Percentiles rank a stretch among this genome's conserved stretches.
Conservation (phyloP, 192 early-diverging fungal genomes). For the Geosiphon pyriformis region DNA sequence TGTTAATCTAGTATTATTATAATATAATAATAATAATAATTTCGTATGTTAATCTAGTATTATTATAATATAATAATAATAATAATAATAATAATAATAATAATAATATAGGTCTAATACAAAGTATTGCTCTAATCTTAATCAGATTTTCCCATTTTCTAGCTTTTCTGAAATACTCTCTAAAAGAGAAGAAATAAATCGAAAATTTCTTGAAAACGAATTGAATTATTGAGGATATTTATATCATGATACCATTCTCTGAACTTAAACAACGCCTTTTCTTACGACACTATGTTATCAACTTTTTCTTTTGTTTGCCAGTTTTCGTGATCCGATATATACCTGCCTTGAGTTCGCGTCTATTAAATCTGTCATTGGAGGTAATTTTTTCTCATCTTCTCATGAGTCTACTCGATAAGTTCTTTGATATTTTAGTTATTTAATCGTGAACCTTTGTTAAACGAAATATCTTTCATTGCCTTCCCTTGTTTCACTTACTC, state of each 20-base stretch:
- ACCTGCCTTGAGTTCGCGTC: neutral
- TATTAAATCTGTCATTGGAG: slow-evolving; percentile 12
- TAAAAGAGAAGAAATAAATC: too few relatives aligned
- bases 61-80: too few relatives aligned
- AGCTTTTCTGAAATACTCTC: too few relatives aligned
- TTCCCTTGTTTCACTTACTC: neutral
- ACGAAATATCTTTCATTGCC: neutral
- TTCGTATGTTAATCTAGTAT: too few relatives aligned
- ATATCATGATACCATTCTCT: slow-evolving; percentile 13
- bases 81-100: too few relatives aligned
- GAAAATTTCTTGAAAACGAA: too few relatives aligned
- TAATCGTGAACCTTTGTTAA: neutral
- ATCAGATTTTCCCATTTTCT: too few relatives aligned
- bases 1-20: too few relatives aligned
- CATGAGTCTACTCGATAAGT: neutral
- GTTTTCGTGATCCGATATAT: slow-evolving; percentile 18
- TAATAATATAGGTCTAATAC: too few relatives aligned
- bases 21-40: too few relatives aligned
- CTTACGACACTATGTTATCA: slow-evolving; percentile 17
- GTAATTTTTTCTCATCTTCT: neutral
- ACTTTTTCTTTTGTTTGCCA: slow-evolving; percentile 11
- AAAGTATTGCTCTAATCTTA: too few relatives aligned
- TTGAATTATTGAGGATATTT: too few relatives aligned
- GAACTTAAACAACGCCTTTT: slow-evolving; percentile 19
- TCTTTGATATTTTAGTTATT: neutral